Base-by-base conservation (phyloP, 2,329 filamentous ascomycete species). In the Fusarium sp. region DNA sequence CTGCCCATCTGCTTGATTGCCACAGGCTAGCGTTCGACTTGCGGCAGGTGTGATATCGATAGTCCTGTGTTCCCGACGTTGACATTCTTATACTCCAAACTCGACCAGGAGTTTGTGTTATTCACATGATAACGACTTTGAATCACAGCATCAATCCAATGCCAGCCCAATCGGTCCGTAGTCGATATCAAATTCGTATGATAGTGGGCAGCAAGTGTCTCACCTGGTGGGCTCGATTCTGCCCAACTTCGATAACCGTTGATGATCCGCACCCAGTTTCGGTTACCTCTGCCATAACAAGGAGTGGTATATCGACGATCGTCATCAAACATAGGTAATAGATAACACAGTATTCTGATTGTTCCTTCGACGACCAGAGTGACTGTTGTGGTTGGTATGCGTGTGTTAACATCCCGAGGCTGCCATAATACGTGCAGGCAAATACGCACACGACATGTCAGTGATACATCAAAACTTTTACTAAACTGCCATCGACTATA, bases 221-320 rank as follows among this genome's bases (percentile, higher is more conserved):
- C 34, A 10, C 8, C 17, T 30, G 20, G 14, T 30, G 26, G 34
- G 28, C n/a, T 46, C 26, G 8, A 10, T 24, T 19, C 38, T 47
- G 44, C 24, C 48, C 21, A 59, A 44, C 45, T 48, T 43, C 38
- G 46, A 52, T 40, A 36, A 40, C 34, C 19, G 26, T 39, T 64
- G 19, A 15, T 64, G 53, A 46, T 64, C 45, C 53, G 62, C 36
- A 24, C 34, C 28, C 46, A 46, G 51, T 38, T 30, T 48, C 45
- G 45, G 60, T 12, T 26, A 21, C 21, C 20, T 23, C 52, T 63
- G 36, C 59, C 42, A 32, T n/a, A 58, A 50, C 15, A 26, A 64
- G 52, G 28, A 38, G 44, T 38, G 58, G 60, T 32, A 32, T 26
- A 40, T 58, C 10, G 59, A 28, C 17, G 51, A 63, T 51, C 51